phyloP scores from a whole-genome alignment of 176 grass and related monocot genomes.

The Zoysia japonica region DNA sequence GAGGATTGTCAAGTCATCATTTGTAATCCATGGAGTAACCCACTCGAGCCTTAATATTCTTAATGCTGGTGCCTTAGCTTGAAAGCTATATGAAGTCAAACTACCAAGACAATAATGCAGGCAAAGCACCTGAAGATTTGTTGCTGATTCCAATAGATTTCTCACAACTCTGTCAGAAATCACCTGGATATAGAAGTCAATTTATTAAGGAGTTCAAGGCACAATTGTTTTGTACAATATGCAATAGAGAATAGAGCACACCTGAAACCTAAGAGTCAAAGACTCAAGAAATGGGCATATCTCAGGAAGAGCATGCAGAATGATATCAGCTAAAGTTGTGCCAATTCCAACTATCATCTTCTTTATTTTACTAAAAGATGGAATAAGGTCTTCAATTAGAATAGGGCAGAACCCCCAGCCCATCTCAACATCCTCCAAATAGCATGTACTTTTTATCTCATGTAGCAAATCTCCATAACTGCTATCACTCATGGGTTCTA shows the following conservation, averaged over 20 bases:
- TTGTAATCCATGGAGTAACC: conserved; percentile 82
- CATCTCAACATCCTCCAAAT: conserved; percentile 70
- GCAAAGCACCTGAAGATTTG: conserved; percentile 54
- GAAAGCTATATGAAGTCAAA: conserved; percentile 62
- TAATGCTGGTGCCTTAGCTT: conserved; percentile 26
- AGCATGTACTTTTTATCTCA: conserved; percentile 46
- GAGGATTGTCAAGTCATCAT: conserved; percentile 62
- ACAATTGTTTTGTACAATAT: conserved; percentile 14
- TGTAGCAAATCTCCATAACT: conserved; percentile 43
- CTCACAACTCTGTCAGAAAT: conserved; percentile 65
- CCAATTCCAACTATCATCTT: conserved; percentile 66
- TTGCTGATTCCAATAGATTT: conserved; percentile 61
- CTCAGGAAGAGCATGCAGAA: conserved; percentile 58
- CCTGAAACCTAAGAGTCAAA: conserved; percentile 82
- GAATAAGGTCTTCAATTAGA: conserved; percentile 45
- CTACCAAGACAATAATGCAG: conserved; percentile 61
- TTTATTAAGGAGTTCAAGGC: conserved; percentile 15
- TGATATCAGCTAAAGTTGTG: conserved; percentile 62
- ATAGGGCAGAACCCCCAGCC: conserved; percentile 81
- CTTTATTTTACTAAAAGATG: conserved; percentile 57
- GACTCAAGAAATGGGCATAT: conserved; percentile 74
- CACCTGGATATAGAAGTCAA: conserved; percentile 50
- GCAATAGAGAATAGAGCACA: conserved; percentile 19
- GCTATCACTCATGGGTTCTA: conserved; percentile 32
- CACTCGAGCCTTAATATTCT: conserved; percentile 63